Evolutionary conservation across 1,139 yeast species (phyloP), one percentile per base, ranked within the genome.

Genomic region (Meyerozyma carpophila): DNA sequence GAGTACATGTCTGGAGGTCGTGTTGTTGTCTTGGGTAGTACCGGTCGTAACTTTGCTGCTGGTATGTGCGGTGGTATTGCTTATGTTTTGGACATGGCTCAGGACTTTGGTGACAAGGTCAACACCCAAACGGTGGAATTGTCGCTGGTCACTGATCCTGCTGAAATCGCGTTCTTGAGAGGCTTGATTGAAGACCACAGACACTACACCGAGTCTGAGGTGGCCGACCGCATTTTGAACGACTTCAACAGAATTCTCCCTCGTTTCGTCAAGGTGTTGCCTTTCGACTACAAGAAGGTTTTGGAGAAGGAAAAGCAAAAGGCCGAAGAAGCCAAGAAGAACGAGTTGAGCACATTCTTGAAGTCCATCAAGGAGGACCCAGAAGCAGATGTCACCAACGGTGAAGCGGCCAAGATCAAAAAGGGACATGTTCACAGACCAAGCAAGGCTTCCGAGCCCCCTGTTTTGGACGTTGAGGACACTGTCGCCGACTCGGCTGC

Each of bases 1-100:
- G 98, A 93, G 68, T 93, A 93, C 73, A 93, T 93, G 98, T 90
- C 98, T 58, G 98, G 98, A 65, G 98, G 98, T 64, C 82, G 98
- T 59, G 96, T 93, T 49, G 88, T 93, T 61, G 89, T 93, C 43
- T 78, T 93, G 55, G 96, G 98, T 42, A 70, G 82, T 45, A 87
- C 96, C 59, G 98, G 96, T 48, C 82, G 98, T 54, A 86, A 90
- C 73, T 93, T 93, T 65, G 98, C 97, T 39, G 96, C 98, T 45
- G 98, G 98, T 75, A 94, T 94, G 88, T 91, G 97, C 58, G 98
- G 98, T 68, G 98, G 98, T 81, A 93, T 93, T 65, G 96, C 96
- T 28, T 93, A 93, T 62, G 97, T 94, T 47, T 76, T 91, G 58
- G 96, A 91, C 58, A 87, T 93, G 77, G 97, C 94, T 43, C 96